Evolutionary conservation across 768 basidiomycete genomes (phyloP).

Genomic region (Russula sp.): DNA sequence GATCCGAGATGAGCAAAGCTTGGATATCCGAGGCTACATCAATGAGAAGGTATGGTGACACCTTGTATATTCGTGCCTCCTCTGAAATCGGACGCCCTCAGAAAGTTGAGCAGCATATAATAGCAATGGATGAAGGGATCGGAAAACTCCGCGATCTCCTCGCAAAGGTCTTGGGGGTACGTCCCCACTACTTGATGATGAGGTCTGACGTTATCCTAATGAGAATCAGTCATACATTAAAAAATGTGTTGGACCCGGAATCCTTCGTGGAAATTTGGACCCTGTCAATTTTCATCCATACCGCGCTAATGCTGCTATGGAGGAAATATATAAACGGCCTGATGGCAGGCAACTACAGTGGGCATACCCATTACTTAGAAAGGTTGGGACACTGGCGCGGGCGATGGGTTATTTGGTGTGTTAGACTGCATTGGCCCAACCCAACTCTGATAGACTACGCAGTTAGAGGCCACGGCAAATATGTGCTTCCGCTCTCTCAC

Average conservation of each 20-base stretch:
- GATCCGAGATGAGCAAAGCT: constrained; percentile 85
- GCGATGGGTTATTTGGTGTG: constrained; percentile 87
- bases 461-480: constrained; percentile 80
- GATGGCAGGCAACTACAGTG: constrained; percentile 42
- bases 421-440: constrained; percentile 18
- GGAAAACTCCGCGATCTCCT: constrained; percentile 63
- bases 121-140: constrained; percentile 69
- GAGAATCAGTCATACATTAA: constrained; percentile 7
- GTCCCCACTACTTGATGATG: constrained; percentile 30
- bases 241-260: constrained; percentile 31
- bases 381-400: constrained; percentile 61
- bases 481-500: constrained; percentile 72
- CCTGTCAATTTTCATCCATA: constrained; percentile 68
- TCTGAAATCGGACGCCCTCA: constrained; percentile 34
- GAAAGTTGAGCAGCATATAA: constrained; percentile 75
- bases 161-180: constrained; percentile 69
- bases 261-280: constrained; percentile 51
- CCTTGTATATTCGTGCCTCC: background rate
- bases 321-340: constrained; percentile 36
- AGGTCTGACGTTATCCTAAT: background rate
- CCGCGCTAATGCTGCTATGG: constrained; percentile 46
- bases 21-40: constrained; percentile 83
- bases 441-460: constrained; percentile 11
- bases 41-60: constrained; percentile 67
- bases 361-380: constrained; percentile 51